phyloP scores from a whole-genome alignment of 139 green algal genomes.

The Yamagishiella unicocca region DNA sequence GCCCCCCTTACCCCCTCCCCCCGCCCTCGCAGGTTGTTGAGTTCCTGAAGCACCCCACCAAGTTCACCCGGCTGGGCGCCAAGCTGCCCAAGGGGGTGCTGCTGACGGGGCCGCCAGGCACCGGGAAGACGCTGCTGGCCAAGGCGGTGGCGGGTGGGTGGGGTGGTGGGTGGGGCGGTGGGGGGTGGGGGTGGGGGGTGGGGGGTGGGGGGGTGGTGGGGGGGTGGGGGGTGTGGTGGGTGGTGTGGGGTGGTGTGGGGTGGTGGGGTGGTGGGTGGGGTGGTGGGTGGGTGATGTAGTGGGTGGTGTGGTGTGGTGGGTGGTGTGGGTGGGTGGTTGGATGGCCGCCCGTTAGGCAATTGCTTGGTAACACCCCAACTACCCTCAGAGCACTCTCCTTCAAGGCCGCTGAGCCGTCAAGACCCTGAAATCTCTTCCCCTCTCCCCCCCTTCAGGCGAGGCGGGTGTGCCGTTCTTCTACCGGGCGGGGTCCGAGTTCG shows the following conservation, averaged over 20 bases:
- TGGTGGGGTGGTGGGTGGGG: not conserved
- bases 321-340: not conserved
- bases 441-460: constrained; percentile 73
- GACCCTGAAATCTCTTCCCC: too few species aligned
- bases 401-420: too few species aligned
- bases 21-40: constrained; percentile 87
- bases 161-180: not conserved
- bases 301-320: not conserved
- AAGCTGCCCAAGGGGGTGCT: constrained; percentile 91
- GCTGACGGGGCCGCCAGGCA: constrained; percentile 88
- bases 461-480: constrained; percentile 99
- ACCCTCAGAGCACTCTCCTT: too few species aligned
- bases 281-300: not conserved
- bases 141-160: constrained; percentile 64
- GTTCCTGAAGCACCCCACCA: constrained; percentile 90
- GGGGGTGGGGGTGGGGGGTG: not conserved
- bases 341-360: too few species aligned
- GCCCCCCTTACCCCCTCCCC: not conserved
- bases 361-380: too few species aligned
- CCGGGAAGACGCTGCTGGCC: constrained; percentile 91
- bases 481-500: constrained; percentile 88
- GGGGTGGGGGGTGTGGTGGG: not conserved
- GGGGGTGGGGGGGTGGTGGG: not conserved
- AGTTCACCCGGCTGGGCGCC: constrained; percentile 92
- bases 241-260: not conserved